Percentiles rank a stretch among this genome's conserved stretches.
These are phyloP conservation scores for Pterocarpus santalinus DNA, from an alignment of 306 rosid genomes.

Conservation along the genomic window DNA sequence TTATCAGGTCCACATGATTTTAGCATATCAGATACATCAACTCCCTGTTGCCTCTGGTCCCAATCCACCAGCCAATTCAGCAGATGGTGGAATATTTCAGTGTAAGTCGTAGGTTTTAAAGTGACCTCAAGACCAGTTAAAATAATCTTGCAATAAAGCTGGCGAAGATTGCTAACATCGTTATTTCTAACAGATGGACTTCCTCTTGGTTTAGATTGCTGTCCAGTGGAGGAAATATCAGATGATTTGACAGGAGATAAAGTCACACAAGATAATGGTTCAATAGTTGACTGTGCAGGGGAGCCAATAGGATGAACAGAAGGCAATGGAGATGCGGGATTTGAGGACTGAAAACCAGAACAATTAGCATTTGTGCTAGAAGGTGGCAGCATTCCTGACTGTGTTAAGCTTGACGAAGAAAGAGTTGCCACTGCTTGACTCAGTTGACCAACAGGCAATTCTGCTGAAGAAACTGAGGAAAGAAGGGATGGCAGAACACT, in stretches of 20 bases:
- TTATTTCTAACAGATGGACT: slow-evolving; percentile 70
- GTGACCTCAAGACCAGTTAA: slow-evolving; percentile 80
- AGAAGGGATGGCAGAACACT: slow-evolving; percentile 84
- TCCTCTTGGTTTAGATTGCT: slow-evolving; percentile 53
- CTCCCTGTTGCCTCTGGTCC: slow-evolving; percentile 85
- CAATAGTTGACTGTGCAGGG: slow-evolving; percentile 75
- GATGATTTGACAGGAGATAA: slow-evolving; percentile 87
- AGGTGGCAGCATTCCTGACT: slow-evolving; percentile 77
- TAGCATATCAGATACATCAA: slow-evolving; percentile 68
- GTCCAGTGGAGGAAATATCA: slow-evolving; percentile 69
- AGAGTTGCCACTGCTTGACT: slow-evolving; percentile 68
- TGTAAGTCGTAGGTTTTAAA: slow-evolving; percentile 85
- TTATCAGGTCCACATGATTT: slow-evolving; percentile 87
- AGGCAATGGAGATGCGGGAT: slow-evolving; percentile 92
- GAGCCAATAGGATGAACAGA: slow-evolving; percentile 90
- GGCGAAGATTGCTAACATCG: slow-evolving; percentile 94
- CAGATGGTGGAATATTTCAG: slow-evolving; percentile 86
- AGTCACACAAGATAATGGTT: slow-evolving; percentile 67
- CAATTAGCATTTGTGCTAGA: slow-evolving; percentile 61
- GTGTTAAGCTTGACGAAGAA: slow-evolving; percentile 72
- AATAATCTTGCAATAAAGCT: slow-evolving; percentile 94
- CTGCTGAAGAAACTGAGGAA: slow-evolving; percentile 79
- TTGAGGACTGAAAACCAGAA: slow-evolving; percentile 81
- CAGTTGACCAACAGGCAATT: slow-evolving; percentile 75
- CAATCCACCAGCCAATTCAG: slow-evolving; percentile 96